These are phyloP conservation scores for Aspergillus sergii DNA, from an alignment of 2,329 filamentous ascomycete genomes.

Conservation along the genomic window DNA sequence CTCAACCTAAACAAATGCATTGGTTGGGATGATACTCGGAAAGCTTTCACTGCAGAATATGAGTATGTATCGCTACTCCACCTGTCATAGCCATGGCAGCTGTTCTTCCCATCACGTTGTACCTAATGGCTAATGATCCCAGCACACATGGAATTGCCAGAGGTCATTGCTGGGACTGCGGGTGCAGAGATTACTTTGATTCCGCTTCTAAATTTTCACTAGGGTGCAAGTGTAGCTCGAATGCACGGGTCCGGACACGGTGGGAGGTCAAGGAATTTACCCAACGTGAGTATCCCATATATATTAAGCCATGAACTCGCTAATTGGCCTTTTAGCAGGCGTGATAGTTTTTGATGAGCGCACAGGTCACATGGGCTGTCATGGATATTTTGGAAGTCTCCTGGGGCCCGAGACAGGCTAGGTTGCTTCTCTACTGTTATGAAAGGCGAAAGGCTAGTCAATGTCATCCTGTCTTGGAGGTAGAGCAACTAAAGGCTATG, in stretches of 20 bases:
- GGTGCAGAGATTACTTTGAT: neutral
- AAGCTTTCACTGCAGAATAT: neutral
- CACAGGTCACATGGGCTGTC: too few relatives aligned
- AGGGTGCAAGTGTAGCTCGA: neutral
- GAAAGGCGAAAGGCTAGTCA: too few relatives aligned
- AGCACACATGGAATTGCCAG: neutral
- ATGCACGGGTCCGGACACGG: neutral
- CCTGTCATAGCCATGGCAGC: accelerated
- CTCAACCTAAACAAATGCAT: neutral
- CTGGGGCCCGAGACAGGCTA: too few relatives aligned
- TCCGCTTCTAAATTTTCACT: neutral
- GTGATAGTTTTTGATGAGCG: too few relatives aligned
- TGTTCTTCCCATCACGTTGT: neutral
- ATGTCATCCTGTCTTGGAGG: too few relatives aligned
- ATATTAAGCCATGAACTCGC: too few relatives aligned
- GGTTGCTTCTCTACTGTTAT: too few relatives aligned
- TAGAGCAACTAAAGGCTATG: too few relatives aligned
- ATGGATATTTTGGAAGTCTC: too few relatives aligned
- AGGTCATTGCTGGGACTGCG: neutral
- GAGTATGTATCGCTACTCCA: neutral
- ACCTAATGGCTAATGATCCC: neutral
- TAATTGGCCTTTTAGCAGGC: too few relatives aligned
- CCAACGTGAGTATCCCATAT: too few relatives aligned
- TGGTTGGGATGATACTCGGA: neutral
- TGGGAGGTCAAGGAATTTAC: too few relatives aligned